phyloP scores from a whole-genome alignment of 768 basidiomycete species.

The Scleroderma bovista region DNA sequence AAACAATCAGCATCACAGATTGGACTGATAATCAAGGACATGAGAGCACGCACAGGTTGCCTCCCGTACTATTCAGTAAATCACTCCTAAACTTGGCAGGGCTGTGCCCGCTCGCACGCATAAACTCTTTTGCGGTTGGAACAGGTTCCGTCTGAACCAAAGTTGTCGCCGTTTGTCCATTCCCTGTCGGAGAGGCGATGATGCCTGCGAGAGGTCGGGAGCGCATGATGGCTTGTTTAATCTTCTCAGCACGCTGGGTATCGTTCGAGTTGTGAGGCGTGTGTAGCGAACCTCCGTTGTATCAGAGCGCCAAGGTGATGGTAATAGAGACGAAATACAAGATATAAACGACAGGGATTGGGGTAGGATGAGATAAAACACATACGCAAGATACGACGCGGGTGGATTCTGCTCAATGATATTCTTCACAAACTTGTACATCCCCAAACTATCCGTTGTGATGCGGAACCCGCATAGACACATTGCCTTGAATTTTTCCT shows the following conservation, averaged over 20 bases:
- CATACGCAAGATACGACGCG: slow-evolving; percentile 27
- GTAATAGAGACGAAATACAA: too few relatives aligned
- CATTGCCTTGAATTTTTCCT: slow-evolving; percentile 29
- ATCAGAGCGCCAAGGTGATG: too few relatives aligned
- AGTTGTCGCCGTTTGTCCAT: neutral
- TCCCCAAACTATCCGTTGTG: slow-evolving; percentile 32
- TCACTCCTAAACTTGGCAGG: neutral
- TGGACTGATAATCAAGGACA: neutral
- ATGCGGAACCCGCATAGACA: slow-evolving; percentile 37
- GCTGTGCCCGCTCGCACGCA: neutral
- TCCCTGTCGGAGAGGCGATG: too few relatives aligned
- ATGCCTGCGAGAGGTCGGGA: neutral
- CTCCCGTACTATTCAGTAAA: neutral
- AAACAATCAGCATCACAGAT: neutral
- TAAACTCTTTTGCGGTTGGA: neutral
- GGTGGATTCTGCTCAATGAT: slow-evolving; percentile 13
- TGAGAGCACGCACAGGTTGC: neutral
- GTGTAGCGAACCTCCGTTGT: slow-evolving; percentile 30
- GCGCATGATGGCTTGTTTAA: slow-evolving; percentile 16
- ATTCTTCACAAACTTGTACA: slow-evolving; percentile 36
- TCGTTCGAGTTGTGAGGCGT: slow-evolving; percentile 16
- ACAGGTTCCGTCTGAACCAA: neutral
- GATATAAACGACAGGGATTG: too few relatives aligned
- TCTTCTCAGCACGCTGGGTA: slow-evolving; percentile 11
- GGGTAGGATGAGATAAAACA: too few relatives aligned